These are phyloP conservation scores for Colletotrichum sp. DNA, from an alignment of 2,329 filamentous ascomycete species.

Conservation along the genomic window DNA sequence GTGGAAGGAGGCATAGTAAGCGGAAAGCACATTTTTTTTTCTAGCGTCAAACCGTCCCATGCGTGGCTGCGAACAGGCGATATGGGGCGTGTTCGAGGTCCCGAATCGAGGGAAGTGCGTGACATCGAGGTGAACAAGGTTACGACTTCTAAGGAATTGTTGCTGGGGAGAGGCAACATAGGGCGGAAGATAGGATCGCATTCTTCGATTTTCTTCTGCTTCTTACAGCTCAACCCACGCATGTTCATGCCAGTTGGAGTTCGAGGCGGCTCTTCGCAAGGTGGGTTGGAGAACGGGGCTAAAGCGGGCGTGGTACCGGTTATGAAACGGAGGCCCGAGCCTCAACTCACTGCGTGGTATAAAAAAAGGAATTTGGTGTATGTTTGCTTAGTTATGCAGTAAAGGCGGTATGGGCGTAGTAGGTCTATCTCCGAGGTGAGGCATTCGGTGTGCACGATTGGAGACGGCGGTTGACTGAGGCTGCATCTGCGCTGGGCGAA, in stretches of 20 bases:
- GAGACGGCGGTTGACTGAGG: neutral
- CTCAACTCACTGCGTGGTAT: neutral
- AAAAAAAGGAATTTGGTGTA: neutral
- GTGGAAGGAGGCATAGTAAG: neutral
- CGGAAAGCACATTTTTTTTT: neutral
- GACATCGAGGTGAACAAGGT: neutral
- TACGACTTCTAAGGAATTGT: neutral
- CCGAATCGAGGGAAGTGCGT: neutral
- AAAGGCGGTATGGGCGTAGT: neutral
- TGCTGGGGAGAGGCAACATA: rapidly evolving
- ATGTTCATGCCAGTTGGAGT: neutral
- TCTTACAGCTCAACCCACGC: neutral
- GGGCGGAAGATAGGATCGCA: neutral
- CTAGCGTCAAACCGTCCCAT: constrained; percentile 15
- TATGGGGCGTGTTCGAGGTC: constrained; percentile 1
- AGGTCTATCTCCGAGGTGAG: neutral
- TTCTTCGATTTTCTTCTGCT: rapidly evolving
- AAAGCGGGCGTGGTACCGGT: neutral
- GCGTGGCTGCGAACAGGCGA: neutral
- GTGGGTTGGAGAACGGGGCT: neutral
- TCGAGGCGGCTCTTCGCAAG: neutral
- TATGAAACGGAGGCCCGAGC: constrained; percentile 20
- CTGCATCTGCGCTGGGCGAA: neutral
- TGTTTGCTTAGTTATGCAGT: neutral
- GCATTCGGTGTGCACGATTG: neutral